Percentiles rank a stretch among this genome's conserved stretches.
phyloP scores from a whole-genome alignment of 129 eudicot species.

The Helianthus tuberosus region DNA sequence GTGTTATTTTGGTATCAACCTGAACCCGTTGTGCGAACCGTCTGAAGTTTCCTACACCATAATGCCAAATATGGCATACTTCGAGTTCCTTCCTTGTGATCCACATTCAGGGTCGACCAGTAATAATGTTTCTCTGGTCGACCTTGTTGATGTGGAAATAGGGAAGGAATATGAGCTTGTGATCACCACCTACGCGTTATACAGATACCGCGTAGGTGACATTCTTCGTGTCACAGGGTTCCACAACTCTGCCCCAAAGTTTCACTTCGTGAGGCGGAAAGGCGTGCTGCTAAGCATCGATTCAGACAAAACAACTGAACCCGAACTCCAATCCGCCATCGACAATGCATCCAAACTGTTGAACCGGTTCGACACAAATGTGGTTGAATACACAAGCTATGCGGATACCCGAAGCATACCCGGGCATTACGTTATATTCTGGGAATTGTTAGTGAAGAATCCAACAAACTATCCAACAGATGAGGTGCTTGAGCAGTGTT shows the following conservation, averaged over 20 bases:
- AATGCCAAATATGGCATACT: slow-evolving; percentile 64
- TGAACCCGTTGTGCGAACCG: slow-evolving; percentile 48
- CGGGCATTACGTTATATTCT: slow-evolving; percentile 48
- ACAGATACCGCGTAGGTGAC: slow-evolving; percentile 55
- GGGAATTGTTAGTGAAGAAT: slow-evolving; percentile 47
- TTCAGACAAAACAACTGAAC: slow-evolving; percentile 49
- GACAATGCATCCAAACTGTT: slow-evolving; percentile 36
- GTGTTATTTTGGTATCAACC: slow-evolving; percentile 52
- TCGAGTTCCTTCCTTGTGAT: slow-evolving; percentile 51
- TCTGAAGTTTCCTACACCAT: slow-evolving; percentile 53
- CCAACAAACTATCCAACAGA: slow-evolving; percentile 27
- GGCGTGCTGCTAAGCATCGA: slow-evolving; percentile 49
- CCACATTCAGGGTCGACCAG: slow-evolving; percentile 10
- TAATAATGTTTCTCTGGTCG: slow-evolving; percentile 23
- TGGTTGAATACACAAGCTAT: slow-evolving; percentile 54
- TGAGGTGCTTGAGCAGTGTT: slow-evolving; percentile 39
- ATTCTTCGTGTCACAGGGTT: slow-evolving; percentile 55
- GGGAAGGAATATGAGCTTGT: slow-evolving; percentile 59
- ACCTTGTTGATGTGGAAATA: slow-evolving; percentile 44
- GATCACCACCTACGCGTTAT: slow-evolving; percentile 53
- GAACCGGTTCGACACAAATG: slow-evolving; percentile 23
- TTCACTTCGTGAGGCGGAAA: slow-evolving; percentile 51
- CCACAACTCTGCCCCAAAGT: slow-evolving; percentile 55
- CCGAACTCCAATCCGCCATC: slow-evolving; percentile 50
- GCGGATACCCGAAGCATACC: slow-evolving; percentile 40